phyloP scores from a whole-genome alignment of 208 protist species.

The Tritrichomonas musculus region DNA sequence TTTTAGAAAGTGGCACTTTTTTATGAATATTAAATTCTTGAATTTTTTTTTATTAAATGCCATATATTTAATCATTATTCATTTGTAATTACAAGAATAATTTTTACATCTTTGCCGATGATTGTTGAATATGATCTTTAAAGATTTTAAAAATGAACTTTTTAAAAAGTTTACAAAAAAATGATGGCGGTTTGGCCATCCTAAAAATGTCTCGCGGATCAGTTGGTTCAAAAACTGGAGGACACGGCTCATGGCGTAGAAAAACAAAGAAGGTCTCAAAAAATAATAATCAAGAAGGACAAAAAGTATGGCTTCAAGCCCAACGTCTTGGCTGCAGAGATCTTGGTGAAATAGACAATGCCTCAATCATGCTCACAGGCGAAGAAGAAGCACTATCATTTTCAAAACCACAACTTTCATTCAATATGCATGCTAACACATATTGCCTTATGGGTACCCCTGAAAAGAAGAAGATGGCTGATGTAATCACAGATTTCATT shows the following conservation, averaged over 20 bases:
- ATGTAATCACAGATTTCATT: not conserved
- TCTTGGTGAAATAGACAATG: not conserved
- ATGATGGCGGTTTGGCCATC: not conserved
- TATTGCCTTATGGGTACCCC: not conserved
- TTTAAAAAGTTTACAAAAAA: too few species aligned
- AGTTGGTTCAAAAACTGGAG: not conserved
- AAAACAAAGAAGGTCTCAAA: not conserved
- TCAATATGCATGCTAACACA: slow-evolving; percentile 29
- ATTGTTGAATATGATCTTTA: too few species aligned
- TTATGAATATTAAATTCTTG: too few species aligned
- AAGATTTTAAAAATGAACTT: too few species aligned
- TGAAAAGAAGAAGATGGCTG: not conserved
- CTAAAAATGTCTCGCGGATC: not conserved
- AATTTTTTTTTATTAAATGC: too few species aligned
- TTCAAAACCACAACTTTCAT: slow-evolving; percentile 4
- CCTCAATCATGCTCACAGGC: not conserved
- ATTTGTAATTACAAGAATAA: too few species aligned
- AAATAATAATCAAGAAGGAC: not conserved
- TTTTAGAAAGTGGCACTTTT: too few species aligned
- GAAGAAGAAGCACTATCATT: not conserved
- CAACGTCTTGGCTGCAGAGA: slow-evolving; percentile 15
- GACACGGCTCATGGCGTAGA: not conserved
- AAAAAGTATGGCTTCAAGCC: not conserved
- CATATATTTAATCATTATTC: too few species aligned
- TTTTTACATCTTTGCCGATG: too few species aligned